phyloP scores from a whole-genome alignment of 2,329 filamentous ascomycete species.

The Phoma sp. region DNA sequence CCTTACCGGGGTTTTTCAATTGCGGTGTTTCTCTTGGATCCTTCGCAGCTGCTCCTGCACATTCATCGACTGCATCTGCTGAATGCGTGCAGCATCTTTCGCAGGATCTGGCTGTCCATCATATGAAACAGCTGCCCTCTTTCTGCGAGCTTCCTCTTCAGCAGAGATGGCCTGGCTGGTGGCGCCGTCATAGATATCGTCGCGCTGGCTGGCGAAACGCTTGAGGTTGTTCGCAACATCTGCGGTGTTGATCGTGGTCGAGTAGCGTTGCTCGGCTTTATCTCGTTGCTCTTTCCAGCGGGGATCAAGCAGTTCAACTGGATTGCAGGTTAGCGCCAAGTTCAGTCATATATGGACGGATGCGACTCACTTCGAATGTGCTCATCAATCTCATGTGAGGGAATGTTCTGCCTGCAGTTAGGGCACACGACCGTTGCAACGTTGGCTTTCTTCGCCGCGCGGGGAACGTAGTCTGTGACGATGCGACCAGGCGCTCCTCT shows the following conservation, averaged over 20 bases:
- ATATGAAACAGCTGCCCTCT: conserved; percentile 73
- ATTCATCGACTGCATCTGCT: conserved; percentile 64
- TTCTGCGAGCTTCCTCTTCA: conserved; percentile 76
- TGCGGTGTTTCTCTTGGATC: conserved; percentile 63
- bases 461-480: conserved; percentile 88
- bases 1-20: conserved; percentile 9
- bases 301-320: conserved; percentile 87
- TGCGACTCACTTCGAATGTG: conserved; percentile 80
- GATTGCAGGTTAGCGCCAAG: conserved; percentile 46
- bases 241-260: conserved; percentile 83
- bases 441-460: conserved; percentile 71
- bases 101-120: conserved; percentile 66
- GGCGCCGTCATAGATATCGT: conserved; percentile 80
- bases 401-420: conserved; percentile 90
- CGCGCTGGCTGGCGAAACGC: conserved; percentile 86
- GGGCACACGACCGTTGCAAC: conserved; percentile 79
- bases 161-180: conserved; percentile 72
- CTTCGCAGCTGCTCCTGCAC: conserved; percentile 84
- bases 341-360: not conserved
- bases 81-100: conserved; percentile 59
- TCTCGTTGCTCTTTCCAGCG: conserved; percentile 95
- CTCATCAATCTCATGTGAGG: conserved; percentile 83
- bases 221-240: conserved; percentile 96
- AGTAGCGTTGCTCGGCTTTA: conserved; percentile 82
- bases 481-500: conserved; percentile 76